Evolutionary conservation across 1,139 yeast genomes (phyloP).

Genomic region (Candida neerlandica): DNA sequence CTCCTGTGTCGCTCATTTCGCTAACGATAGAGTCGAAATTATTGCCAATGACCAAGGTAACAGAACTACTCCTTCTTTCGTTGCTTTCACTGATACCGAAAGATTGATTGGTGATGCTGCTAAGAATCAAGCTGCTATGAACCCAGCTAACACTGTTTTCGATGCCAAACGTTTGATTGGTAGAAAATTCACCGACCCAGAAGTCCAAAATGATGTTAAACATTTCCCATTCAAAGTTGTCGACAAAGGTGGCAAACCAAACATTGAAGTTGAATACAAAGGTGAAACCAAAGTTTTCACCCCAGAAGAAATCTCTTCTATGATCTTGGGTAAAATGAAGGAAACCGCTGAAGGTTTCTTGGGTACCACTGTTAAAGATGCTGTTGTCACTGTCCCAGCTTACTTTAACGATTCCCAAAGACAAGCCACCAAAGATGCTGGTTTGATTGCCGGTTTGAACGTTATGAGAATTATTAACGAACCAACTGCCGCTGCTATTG

Average conservation of each 20-base stretch:
- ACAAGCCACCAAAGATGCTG: conserved; percentile 55
- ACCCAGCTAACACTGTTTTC: conserved; percentile 95
- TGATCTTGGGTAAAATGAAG: conserved; percentile 77
- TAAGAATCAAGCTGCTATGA: conserved; percentile 97
- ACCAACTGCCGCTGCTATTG: conserved; percentile 56
- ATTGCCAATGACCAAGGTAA: conserved; percentile 58
- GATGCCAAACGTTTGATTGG: conserved; percentile 91
- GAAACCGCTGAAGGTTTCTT: conserved; percentile 51
- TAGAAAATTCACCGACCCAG: conserved; percentile 46
- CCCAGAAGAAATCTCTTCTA: conserved; percentile 96
- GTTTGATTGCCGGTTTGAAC: conserved; percentile 51
- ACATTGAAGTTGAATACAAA: conserved; percentile 90
- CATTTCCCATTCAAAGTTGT: conserved; percentile 49
- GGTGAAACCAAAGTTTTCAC: conserved; percentile 94
- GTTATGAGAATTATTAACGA: conserved; percentile 53
- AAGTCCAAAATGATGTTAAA: conserved; percentile 45
- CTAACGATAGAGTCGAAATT: conserved; percentile 71
- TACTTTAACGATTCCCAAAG: conserved; percentile 54
- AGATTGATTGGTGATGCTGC: conserved; percentile 99
- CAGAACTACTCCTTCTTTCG: conserved; percentile 94
- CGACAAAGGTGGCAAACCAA: conserved; percentile 83
- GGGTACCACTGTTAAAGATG: conserved; percentile 45
- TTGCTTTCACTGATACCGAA: conserved; percentile 96
- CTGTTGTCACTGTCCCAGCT: conserved; percentile 55
- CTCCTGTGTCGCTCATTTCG: conserved; percentile 84